Base-by-base conservation (phyloP, 192 early-diverging fungal genomes). In the Borealophlyctis nickersoniae region DNA sequence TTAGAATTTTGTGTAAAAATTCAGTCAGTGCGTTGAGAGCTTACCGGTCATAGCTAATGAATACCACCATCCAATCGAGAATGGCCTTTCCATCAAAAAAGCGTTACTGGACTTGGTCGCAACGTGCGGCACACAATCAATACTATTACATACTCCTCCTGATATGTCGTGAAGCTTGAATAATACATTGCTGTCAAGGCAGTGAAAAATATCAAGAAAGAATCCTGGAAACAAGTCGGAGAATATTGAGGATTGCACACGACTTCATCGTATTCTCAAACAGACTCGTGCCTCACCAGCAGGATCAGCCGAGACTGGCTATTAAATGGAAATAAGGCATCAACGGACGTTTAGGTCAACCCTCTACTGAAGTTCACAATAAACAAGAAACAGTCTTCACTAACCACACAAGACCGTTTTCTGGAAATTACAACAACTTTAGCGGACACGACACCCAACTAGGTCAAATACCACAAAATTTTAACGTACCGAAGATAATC, bases 241-340 rank as follows among this genome's bases (percentile, higher is more conserved):
- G 3, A 1, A 67, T 51, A 7, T 49, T 50, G 9, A 30, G 16
- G 4, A 19, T 2, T n/a, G 49, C 29, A 49, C n/a, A 14, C 23
- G 14, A 60, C 22, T 22, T n/a, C 26, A 22, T 26, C 0, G 29
- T n/a, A 60, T 16, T 16, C 1, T 19, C 22, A 60, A 32, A 14
- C 23, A 14, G 16, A 65, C 16, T 23, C 57, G 36, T 16, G 14
- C 16, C 59, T 54, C 53, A 73, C 61, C 33, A 81, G 65, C 23
- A 84, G 61, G 56, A 84, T 81, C 33, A 81, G 58, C 2, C 79
- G 73, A 11, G 72, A 80, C 67, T 84, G 79, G 30, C 71, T 73
- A 30, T 19, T 69, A 33, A 45, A 19, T 45, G 9, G 39, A 45
- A 7, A 45, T 45, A 19, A 7, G 19, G 9, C 7, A 45, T 45